Conservation (phyloP, 2,329 filamentous ascomycete genomes). For the Didymella glomerata region DNA sequence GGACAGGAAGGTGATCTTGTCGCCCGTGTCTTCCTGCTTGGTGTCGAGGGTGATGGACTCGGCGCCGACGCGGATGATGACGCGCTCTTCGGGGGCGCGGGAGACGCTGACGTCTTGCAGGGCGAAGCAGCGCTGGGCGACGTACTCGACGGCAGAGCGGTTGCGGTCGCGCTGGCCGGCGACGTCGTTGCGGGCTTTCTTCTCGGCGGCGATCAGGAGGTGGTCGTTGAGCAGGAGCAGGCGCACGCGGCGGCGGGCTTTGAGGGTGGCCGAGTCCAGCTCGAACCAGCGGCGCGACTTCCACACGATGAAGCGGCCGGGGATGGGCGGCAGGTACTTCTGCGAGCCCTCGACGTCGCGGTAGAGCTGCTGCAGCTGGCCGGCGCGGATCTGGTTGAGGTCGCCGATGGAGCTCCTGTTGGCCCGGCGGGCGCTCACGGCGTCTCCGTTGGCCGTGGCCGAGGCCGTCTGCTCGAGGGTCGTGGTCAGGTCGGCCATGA, state of each 20-base stretch:
- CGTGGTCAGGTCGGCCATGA: conserved; percentile 86
- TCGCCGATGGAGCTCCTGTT: conserved; percentile 90
- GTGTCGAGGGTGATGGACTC: conserved; percentile 96
- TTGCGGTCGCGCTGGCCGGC: conserved; percentile 55
- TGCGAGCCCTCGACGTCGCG: conserved; percentile 98
- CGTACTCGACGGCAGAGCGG: conserved; percentile 68
- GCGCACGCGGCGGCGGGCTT: conserved; percentile 86
- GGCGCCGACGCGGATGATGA: conserved; percentile 87
- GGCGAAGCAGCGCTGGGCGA: conserved; percentile 94
- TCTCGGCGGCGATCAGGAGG: conserved; percentile 90
- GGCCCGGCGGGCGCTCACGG: conserved; percentile 58
- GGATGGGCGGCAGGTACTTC: conserved; percentile 90
- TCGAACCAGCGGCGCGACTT: conserved; percentile 96
- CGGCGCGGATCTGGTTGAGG: conserved; percentile 72
- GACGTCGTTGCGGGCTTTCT: conserved; percentile 84
- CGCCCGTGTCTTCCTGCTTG: conserved; percentile 78
- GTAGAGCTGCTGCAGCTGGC: conserved; percentile 81
- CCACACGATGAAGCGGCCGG: conserved; percentile 91
- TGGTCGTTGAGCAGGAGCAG: conserved; percentile 95
- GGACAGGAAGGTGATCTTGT: conserved; percentile 82
- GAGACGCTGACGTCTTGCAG: conserved; percentile 91
- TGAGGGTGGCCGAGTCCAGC: conserved; percentile 96
- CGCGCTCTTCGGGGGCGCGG: conserved; percentile 71
- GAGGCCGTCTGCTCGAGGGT: conserved; percentile 58
- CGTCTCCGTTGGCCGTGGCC: conserved; percentile 36